Evolutionary conservation across 805 yeast species (phyloP), one percentile per base, ranked within the genome.

Genomic region (Monosporozyma servazzii): DNA sequence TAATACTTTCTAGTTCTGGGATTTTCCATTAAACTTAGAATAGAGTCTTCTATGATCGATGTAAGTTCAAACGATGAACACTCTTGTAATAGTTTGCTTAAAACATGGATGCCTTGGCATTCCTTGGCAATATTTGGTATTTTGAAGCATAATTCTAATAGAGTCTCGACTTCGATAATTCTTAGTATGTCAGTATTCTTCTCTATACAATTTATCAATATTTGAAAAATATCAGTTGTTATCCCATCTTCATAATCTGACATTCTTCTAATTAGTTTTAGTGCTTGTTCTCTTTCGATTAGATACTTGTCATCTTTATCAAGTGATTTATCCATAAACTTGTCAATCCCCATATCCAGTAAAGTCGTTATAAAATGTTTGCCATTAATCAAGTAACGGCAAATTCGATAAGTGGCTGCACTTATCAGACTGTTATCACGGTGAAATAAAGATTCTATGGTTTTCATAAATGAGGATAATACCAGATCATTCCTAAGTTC

Each of bases 321-420:
- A 33, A 91, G 67, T 0, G 95, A 75, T 15, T 80, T 72, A 1
- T 86, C 78, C 5, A 88, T 64, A 54, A 83, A 79, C 2, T 79
- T 73, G 52, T 88, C 87, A 4, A 87, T 62, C 52, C 81, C 77
- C 33, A 80, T 67, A 13, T 74, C 72, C 8, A 79, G 69, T 55
- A 89, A 68, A 2, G 74, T 66, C n/a, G 70, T 65, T 5, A 88
- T 61, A 2, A 89, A 78, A 6, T 76, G 77, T 13, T 72, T 62
- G 53, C 78, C 78, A 33, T 76, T 75, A 18, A 85, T 71, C 17
- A 86, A 71, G 56, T 84, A 77, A 17, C 96, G 71, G 21, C 88
- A 75, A 1, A 88, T 74, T 48, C 95, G 72, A 64, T 81, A 88
- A 0, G 90, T 96, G 2, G 88, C 76, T 0, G 90, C 85, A 7